These are phyloP conservation scores for Willaertia magna DNA, from an alignment of 208 protist species.

Conservation along the genomic window DNA sequence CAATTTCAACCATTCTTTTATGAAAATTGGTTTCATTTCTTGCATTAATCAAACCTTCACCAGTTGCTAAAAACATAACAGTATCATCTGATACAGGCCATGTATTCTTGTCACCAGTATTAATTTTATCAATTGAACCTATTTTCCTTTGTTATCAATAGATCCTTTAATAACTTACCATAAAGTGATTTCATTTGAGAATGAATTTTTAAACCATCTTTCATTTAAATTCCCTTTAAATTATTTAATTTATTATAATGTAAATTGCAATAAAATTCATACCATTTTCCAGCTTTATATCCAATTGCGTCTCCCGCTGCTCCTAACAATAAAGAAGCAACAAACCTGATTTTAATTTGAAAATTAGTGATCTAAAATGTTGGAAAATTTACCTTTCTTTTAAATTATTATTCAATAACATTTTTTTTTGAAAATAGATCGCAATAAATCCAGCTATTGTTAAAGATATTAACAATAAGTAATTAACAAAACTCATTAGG, in stretches of 20 bases:
- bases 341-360: no score
- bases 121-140: not conserved
- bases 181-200: not conserved
- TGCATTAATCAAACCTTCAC: not conserved
- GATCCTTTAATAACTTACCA: not conserved
- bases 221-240: not conserved
- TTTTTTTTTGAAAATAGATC: no score
- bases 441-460: no score
- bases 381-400: no score
- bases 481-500: no score
- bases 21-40: not conserved
- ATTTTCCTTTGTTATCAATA: not conserved
- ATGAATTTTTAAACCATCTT: not conserved
- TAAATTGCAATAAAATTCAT: no score
- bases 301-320: not conserved
- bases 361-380: no score
- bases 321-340: not conserved
- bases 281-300: not conserved
- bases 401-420: no score
- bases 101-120: not conserved
- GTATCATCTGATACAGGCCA: not conserved
- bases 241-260: no score
- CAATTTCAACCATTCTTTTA: not conserved
- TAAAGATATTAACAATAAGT: no score
- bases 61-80: not conserved